Conservation (phyloP, 1,139 yeast genomes). For the Nakaseomyces glabratus region DNA sequence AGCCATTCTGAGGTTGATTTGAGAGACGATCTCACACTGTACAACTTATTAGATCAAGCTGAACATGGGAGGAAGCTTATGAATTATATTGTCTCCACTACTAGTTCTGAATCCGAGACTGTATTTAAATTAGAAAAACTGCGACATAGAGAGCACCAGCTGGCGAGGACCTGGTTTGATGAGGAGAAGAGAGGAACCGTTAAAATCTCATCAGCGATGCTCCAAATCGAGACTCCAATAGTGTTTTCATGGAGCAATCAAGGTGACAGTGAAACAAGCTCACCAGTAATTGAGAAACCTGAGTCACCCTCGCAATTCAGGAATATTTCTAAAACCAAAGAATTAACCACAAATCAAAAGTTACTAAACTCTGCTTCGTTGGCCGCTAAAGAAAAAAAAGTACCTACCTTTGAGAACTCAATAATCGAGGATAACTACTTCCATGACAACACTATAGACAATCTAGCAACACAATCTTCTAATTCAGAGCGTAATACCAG, state of each 20-base stretch:
- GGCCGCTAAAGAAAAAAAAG: slow-evolving; percentile 10
- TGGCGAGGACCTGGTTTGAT: slow-evolving; percentile 18
- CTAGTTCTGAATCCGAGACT: too few species aligned
- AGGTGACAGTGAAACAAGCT: neutral
- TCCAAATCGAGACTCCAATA: slow-evolving; percentile 21
- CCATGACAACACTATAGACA: slow-evolving; percentile 4
- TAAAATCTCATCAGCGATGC: slow-evolving; percentile 11
- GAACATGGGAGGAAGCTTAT: slow-evolving; percentile 20
- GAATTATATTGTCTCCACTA: slow-evolving; percentile 15
- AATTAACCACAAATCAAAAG: slow-evolving; percentile 15
- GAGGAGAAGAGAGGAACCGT: slow-evolving; percentile 16
- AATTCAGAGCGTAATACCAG: slow-evolving; percentile 6
- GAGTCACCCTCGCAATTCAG: neutral
- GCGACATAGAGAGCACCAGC: slow-evolving; percentile 9
- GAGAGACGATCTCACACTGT: slow-evolving; percentile 11
- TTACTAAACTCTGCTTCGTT: slow-evolving; percentile 13
- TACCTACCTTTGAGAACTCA: neutral
- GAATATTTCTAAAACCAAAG: too few species aligned
- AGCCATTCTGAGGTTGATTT: neutral
- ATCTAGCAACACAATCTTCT: slow-evolving; percentile 6
- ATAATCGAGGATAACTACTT: neutral
- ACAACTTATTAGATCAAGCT: slow-evolving; percentile 20
- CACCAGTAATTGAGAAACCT: neutral
- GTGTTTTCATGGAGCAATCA: slow-evolving; percentile 25
- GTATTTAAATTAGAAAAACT: slow-evolving; percentile 1